Evolutionary conservation across 176 grass and related monocot species (phyloP).

Genomic region (Musa acuminata): DNA sequence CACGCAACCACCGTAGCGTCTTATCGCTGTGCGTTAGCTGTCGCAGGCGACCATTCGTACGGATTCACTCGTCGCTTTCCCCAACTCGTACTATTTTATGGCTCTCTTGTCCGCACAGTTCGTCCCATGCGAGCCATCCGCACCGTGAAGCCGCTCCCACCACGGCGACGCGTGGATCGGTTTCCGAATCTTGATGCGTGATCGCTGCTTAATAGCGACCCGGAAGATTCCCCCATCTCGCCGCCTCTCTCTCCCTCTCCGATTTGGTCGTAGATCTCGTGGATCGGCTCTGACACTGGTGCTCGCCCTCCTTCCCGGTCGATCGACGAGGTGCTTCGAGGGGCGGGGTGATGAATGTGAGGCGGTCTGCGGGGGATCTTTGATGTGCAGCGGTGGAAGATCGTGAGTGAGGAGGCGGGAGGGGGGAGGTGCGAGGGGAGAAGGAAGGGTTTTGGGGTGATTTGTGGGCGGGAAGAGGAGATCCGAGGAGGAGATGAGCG

Average conservation of each 20-base stretch:
- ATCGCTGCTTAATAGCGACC: too few relatives aligned
- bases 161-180: too few relatives aligned
- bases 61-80: too few relatives aligned
- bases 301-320: not conserved
- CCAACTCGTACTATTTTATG: too few relatives aligned
- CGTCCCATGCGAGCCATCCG: too few relatives aligned
- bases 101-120: too few relatives aligned
- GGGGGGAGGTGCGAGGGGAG: not conserved
- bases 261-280: not conserved
- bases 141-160: too few relatives aligned
- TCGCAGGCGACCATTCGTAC: too few relatives aligned
- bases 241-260: not conserved
- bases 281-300: not conserved
- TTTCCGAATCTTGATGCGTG: too few relatives aligned
- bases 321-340: not conserved
- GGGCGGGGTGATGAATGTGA: not conserved
- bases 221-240: not conserved
- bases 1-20: too few relatives aligned
- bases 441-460: not conserved
- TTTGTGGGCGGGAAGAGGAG: not conserved
- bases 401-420: not conserved
- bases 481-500: slow-evolving; percentile 8
- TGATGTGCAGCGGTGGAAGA: not conserved
- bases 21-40: too few relatives aligned
- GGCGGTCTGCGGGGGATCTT: not conserved